Conservation (phyloP, 805 yeast genomes). For the Peterozyma toletana region DNA sequence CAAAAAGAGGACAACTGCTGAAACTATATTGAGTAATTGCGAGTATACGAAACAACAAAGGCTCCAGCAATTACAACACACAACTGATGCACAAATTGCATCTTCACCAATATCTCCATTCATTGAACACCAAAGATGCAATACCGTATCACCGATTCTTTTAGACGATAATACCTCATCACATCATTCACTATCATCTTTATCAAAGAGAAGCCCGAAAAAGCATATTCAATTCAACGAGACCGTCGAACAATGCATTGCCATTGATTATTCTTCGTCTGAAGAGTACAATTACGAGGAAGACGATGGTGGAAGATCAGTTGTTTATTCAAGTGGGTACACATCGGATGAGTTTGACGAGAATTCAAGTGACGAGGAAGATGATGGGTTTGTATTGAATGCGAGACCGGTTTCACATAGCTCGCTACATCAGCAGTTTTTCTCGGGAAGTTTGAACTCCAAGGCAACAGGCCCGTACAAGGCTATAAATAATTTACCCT, state of each 20-base stretch:
- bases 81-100: no score
- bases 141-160: no score
- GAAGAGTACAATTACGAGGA: constrained; percentile 20
- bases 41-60: no score
- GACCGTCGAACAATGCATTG: constrained; percentile 91
- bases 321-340: constrained; percentile 42
- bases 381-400: constrained; percentile 62
- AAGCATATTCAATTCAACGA: constrained; percentile 86
- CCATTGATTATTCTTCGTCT: constrained; percentile 34
- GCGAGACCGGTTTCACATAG: constrained; percentile 30
- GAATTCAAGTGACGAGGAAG: constrained; percentile 46
- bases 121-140: no score
- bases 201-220: constrained; percentile 11
- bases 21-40: constrained; percentile 36
- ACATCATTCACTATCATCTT: no score
- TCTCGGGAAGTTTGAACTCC: neutral
- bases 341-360: constrained; percentile 15
- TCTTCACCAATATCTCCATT: no score
- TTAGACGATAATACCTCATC: no score
- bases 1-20: constrained; percentile 80
- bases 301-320: constrained; percentile 21
- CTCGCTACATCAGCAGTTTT: constrained; percentile 18
- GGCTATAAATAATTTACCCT: neutral
- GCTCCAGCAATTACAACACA: no score
- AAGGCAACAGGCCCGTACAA: no score